Evolutionary conservation across 257 asterid species (phyloP), one percentile per base, ranked within the genome.

Genomic region (Eustoma russellianum): DNA sequence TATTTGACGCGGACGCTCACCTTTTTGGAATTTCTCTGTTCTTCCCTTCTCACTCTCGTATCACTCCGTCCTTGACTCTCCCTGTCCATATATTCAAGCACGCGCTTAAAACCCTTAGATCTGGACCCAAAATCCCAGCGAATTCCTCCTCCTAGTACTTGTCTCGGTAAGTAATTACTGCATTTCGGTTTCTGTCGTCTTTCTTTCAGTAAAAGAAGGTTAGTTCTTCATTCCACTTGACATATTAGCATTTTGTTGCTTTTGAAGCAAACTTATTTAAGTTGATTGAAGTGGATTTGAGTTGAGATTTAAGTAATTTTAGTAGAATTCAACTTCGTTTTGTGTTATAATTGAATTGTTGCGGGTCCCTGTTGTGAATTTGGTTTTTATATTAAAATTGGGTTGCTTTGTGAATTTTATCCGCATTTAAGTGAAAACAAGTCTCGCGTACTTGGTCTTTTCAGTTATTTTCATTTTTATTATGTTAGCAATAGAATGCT

Each of bases 141-240:
- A 56, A 52, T 57, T 53, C 47, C 40, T 50, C 46, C 59, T 46
- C 17, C 13, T 15, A 48, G 28, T 51, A 41, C 72, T 66, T 62
- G n/a, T 73, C 74, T 52, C 65, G 76, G 93, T 75, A 48, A 71
- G 80, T 66, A 9, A 63, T 55, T 44, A 50, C 61, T 74, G 33
- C 64, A 41, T 59, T 71, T 66, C 61, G 41, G 55, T 50, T 9
- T 8, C 64, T 33, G 59, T 56, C 47, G 17, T 10, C 13, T 9
- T 53, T 56, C 13, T 45, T 46, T 12, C 50, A 15, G 46, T 45
- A 33, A 40, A 24, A 40, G 3, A 4, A 9, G 13, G 15, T n/a
- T 40, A 17, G 19, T 50, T 11, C 50, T 55, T 24, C 14, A 24
- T n/a, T n/a, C 58, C 50, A 9, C 18, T 43, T 41, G 33, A 44